Base-by-base conservation (phyloP, 2,329 filamentous ascomycete species). In the Alternaria sp. region DNA sequence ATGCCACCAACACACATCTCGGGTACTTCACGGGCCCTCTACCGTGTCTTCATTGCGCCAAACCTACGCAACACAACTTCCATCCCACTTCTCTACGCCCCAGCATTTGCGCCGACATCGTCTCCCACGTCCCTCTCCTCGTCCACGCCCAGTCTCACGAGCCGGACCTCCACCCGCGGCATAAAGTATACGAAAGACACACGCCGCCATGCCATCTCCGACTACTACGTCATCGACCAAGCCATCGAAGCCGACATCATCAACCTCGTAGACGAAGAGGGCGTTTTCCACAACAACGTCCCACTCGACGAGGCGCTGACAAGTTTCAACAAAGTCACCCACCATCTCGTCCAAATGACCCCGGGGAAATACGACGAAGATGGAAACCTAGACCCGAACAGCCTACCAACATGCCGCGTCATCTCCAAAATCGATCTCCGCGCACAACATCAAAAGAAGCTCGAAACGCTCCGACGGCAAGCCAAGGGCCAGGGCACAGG, bases 331-430 rank as follows among this genome's bases (percentile, higher is more conserved):
- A 82, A 81, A 23, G 75, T 79, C n/a, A 82, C 80, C 1, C 79
- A 86, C 57, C 82, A 84, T 62, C 81, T 90, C 1, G 74, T 88
- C 3, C 82, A 86, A 66, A 79, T 90, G 25, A 74, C 74, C 0
- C 59, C 79, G 55, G 60, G 76, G 30, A 49, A 58, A 12, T 58
- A 71, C 54, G 68, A 74, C 45, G 69, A 72, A 19, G 68, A 59
- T 13, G 74, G 73, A 1, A 61, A 62, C 21, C 57, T 74, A 9
- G 80, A 88, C 52, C 81, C 89, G 13, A 57, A 66, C 5, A 44
- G 70, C 30, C 63, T 73, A 4, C 89, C 92, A 2, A 84, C 94
- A 32, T 96, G 93, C 84, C 90, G 89, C 70, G 83, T 97, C 49
- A 77, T 92, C 28, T 85, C 88, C 77, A 89, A 89, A 69, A 79